A percentile compares a stretch with the other conserved stretches of the same genome.
Evolutionary conservation across 1,139 yeast genomes (phyloP).

Genomic region (Blastobotrys persicus): DNA sequence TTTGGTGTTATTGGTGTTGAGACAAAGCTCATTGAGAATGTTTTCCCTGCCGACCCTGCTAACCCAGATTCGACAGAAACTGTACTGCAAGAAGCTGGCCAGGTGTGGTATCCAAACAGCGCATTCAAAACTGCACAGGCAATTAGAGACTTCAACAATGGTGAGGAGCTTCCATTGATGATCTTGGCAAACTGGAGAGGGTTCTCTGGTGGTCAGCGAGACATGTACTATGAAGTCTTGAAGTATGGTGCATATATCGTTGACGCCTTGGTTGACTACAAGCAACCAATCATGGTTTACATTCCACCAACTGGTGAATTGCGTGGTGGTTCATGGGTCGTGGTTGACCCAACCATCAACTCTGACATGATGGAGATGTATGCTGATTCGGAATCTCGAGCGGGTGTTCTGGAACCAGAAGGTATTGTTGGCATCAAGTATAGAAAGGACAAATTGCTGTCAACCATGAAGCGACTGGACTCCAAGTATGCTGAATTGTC

Average conservation of each 20-base stretch:
- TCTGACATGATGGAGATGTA: slow-evolving; percentile 99
- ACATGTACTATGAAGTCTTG: slow-evolving; percentile 96
- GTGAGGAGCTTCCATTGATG: slow-evolving; percentile 97
- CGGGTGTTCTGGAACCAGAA: slow-evolving; percentile 97
- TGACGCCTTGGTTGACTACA: slow-evolving; percentile 92
- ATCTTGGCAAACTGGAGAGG: slow-evolving; percentile 99
- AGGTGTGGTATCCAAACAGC: slow-evolving; percentile 98
- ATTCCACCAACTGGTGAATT: slow-evolving; percentile 98
- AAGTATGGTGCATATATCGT: slow-evolving; percentile 96
- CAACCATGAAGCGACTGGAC: slow-evolving; percentile 89
- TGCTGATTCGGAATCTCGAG: slow-evolving; percentile 95
- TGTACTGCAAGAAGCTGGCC: slow-evolving; percentile 93
- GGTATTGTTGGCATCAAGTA: slow-evolving; percentile 99
- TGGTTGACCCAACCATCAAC: slow-evolving; percentile 96
- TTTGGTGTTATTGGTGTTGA: slow-evolving; percentile 97
- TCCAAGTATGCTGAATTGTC: slow-evolving; percentile 66
- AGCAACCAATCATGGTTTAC: slow-evolving; percentile 93
- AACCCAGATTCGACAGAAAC: slow-evolving; percentile 91
- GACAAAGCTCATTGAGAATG: slow-evolving; percentile 82
- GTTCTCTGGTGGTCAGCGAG: slow-evolving; percentile 99
- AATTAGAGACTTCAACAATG: slow-evolving; percentile 92
- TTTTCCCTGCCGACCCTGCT: slow-evolving; percentile 96
- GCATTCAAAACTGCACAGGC: slow-evolving; percentile 99
- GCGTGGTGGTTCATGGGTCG: slow-evolving; percentile 99
- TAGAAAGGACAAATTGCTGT: slow-evolving; percentile 85